These are phyloP conservation scores for Tilletiopsis washingtonensis DNA, from an alignment of 1,284 basidiomycete species.

Conservation along the genomic window DNA sequence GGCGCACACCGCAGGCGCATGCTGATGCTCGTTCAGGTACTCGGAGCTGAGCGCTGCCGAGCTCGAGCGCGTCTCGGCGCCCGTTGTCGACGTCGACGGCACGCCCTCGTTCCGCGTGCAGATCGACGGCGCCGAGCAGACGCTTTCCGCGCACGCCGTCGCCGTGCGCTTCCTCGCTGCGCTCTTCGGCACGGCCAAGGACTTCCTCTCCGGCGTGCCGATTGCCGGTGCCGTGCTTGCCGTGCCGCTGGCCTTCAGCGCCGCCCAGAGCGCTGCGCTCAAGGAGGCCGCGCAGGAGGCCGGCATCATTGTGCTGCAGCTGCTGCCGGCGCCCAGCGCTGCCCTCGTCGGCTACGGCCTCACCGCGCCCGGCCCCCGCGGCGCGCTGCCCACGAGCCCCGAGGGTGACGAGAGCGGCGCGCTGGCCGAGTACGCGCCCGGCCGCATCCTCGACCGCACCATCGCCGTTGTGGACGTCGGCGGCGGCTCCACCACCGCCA, in stretches of 20 bases:
- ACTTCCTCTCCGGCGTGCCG: slow-evolving; percentile 75
- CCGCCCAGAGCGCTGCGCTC: slow-evolving; percentile 64
- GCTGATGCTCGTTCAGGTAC: not conserved
- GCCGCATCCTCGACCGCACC: slow-evolving; percentile 53
- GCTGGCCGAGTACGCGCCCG: slow-evolving; percentile 49
- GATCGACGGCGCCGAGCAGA: slow-evolving; percentile 60
- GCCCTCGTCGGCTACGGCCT: slow-evolving; percentile 56
- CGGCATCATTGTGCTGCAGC: slow-evolving; percentile 69
- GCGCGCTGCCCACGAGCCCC: slow-evolving; percentile 36
- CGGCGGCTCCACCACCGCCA: slow-evolving; percentile 54
- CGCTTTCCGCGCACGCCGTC: slow-evolving; percentile 75
- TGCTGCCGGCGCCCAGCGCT: slow-evolving; percentile 74
- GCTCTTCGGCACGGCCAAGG: slow-evolving; percentile 77
- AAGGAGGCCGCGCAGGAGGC: slow-evolving; percentile 63
- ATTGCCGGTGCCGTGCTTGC: slow-evolving; percentile 76
- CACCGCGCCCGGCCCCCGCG: slow-evolving; percentile 51
- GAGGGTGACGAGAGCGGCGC: slow-evolving; percentile 41
- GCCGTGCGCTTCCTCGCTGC: slow-evolving; percentile 77
- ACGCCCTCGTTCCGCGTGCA: slow-evolving; percentile 62
- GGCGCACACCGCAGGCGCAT: not conserved
- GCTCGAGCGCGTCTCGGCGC: slow-evolving; percentile 70
- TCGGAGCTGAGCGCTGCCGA: slow-evolving; percentile 60
- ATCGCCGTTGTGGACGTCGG: slow-evolving; percentile 57
- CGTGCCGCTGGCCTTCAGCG: slow-evolving; percentile 67
- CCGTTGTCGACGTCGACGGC: slow-evolving; percentile 62